Evolutionary conservation across 768 basidiomycete species (phyloP), one percentile per base, ranked within the genome.

Genomic region (Termitomyces sp.): DNA sequence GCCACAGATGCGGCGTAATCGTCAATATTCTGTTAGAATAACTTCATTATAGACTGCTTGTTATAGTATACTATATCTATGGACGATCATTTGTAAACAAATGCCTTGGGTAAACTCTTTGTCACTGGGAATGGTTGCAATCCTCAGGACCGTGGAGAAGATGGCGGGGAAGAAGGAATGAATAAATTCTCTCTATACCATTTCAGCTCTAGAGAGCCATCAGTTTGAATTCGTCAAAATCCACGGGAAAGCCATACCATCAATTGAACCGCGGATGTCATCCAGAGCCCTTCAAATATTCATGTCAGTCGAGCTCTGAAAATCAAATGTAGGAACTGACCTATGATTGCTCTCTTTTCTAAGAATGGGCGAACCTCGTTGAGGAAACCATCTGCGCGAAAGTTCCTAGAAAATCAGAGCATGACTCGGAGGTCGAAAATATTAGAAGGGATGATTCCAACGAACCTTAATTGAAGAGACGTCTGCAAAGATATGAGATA

Each of bases 161-260:
- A 48, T 36, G 48, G 31, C 5, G 25, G 31, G 6, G 43, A 50
- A 22, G 74, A 67, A 18, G 74, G 64, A 27, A 82, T 61, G 64
- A 95, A 95, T 51, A 94, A 78, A 62, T 86, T 85, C 46, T 83
- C 70, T 54, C 86, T 80, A 62, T 94, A 95, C 83, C 86, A 93
- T 59, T 83, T 68, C 40, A 95, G 75, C 65, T 95, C 91, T 92
- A 62, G 18, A 49, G 45, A 16, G 18, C 43, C 15, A 16, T 33
- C 3, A 41, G 16, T 36, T 27, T 36, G 38, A 29, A 48, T 41
- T 25, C 7, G 7, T 15, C 9, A 16, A 12, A 15, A 48, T 22
- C 5, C 15, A 6, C 32, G 11, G 31, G 18, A 47, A 57, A 54
- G 31, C 25, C 23, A 12, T 59, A 87, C 91, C 94, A 70, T 70